These are phyloP conservation scores for Penicillium brasilianum DNA, from an alignment of 2,329 filamentous ascomycete species.

Conservation along the genomic window DNA sequence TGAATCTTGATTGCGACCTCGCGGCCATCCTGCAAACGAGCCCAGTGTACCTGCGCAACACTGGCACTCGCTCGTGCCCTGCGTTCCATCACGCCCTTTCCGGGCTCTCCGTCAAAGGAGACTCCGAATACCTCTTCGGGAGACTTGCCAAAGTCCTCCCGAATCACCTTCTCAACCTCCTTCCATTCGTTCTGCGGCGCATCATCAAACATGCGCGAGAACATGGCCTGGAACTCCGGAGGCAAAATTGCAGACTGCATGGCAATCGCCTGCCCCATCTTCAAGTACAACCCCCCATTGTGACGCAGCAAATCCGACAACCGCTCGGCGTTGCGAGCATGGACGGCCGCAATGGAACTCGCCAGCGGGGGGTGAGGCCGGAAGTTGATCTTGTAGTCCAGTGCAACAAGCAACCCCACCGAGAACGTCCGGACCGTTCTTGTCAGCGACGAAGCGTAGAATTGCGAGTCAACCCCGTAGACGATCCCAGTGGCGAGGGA, in stretches of 20 bases:
- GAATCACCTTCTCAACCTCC: conserved; percentile 82
- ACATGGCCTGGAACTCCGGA: conserved; percentile 95
- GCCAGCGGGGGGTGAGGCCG: conserved; percentile 75
- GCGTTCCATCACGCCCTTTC: conserved; percentile 70
- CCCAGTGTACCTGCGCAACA: conserved; percentile 97
- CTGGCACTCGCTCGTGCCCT: conserved; percentile 78
- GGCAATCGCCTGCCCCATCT: conserved; percentile 96
- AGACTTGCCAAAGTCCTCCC: conserved; percentile 82
- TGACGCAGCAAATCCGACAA: conserved; percentile 78
- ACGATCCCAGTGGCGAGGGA: conserved; percentile 63
- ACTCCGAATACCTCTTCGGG: conserved; percentile 93
- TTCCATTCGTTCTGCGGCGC: conserved; percentile 90
- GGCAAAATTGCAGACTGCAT: conserved; percentile 97
- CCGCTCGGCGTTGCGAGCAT: conserved; percentile 80
- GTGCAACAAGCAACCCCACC: conserved; percentile 76
- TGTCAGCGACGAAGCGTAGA: conserved; percentile 78
- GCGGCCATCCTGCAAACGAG: conserved; percentile 78
- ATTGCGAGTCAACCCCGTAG: conserved; percentile 72
- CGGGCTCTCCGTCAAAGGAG: conserved; percentile 71
- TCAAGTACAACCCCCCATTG: conserved; percentile 94
- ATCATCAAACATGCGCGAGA: conserved; percentile 95
- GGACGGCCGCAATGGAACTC: conserved; percentile 75
- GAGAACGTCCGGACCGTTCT: conserved; percentile 83
- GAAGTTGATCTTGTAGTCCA: conserved; percentile 98
- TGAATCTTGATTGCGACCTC: conserved; percentile 97